Percentiles rank a stretch among this genome's conserved stretches.
Evolutionary conservation across 1,139 yeast genomes (phyloP).

Genomic region (Hansenula lynferdii): DNA sequence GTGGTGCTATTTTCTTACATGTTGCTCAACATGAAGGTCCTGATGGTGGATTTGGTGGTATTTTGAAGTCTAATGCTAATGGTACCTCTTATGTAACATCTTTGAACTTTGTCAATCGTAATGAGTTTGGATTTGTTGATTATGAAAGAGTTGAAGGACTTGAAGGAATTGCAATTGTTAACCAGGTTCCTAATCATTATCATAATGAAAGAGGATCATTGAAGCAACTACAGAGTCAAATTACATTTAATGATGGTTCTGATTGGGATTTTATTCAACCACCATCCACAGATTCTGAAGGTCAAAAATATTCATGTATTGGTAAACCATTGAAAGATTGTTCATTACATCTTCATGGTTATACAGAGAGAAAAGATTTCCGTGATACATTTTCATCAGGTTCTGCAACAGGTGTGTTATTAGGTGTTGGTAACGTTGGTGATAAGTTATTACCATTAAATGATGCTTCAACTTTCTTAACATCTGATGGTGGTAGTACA

Average conservation of each 20-base stretch:
- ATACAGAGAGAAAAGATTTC: conserved; percentile 77
- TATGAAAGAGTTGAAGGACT: conserved; percentile 79
- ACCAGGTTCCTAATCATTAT: conserved; percentile 54
- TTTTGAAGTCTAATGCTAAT: conserved; percentile 90
- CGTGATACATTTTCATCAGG: conserved; percentile 87
- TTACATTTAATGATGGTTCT: conserved; percentile 91
- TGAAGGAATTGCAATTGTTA: conserved; percentile 83
- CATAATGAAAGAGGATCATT: conserved; percentile 35
- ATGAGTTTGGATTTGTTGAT: conserved; percentile 73
- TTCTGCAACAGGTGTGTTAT: conserved; percentile 81
- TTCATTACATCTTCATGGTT: conserved; percentile 85
- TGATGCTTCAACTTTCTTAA: conserved; percentile 65
- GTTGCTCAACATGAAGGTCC: conserved; percentile 57
- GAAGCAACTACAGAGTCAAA: conserved; percentile 63
- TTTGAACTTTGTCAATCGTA: conserved; percentile 69
- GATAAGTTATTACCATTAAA: conserved; percentile 43
- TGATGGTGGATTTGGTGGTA: conserved; percentile 65
- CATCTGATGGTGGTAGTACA: conserved; percentile 83
- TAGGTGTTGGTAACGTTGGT: conserved; percentile 93
- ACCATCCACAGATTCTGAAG: conserved; percentile 60
- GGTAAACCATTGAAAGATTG: conserved; percentile 54
- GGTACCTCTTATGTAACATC: conserved; percentile 88
- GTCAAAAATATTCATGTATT: conserved; percentile 50
- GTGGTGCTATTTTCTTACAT: conserved; percentile 77
- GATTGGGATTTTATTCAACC: conserved; percentile 74